Conservation (phyloP, 1,284 basidiomycete species). For the Moniliella sp. region DNA sequence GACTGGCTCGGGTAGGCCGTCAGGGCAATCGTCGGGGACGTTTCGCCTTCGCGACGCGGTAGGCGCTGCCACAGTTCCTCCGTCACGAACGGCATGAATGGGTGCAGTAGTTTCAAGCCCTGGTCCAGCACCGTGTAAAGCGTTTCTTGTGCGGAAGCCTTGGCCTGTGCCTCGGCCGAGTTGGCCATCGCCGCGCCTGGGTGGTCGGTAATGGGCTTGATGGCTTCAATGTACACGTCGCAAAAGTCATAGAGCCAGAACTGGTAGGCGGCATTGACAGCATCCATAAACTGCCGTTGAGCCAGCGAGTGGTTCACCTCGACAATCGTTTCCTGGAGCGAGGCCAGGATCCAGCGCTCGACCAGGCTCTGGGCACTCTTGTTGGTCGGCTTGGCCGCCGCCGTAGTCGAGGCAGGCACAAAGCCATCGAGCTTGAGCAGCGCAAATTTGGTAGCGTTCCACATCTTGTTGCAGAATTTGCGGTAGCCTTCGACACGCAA, state of each 20-base stretch:
- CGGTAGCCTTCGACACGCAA: conserved; percentile 92
- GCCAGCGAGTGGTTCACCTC: conserved; percentile 57
- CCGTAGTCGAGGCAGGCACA: conserved; percentile 15
- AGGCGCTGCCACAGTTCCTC: conserved; percentile 96
- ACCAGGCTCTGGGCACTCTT: conserved; percentile 74
- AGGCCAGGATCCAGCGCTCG: conserved; percentile 86
- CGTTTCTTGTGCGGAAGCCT: conserved; percentile 75
- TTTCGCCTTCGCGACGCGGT: conserved; percentile 59
- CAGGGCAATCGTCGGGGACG: conserved; percentile 69
- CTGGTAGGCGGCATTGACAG: conserved; percentile 63
- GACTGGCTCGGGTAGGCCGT: conserved; percentile 52
- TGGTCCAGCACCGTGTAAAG: conserved; percentile 81
- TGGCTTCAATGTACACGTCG: conserved; percentile 82
- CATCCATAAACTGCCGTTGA: conserved; percentile 75
- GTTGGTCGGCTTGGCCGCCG: conserved; percentile 49
- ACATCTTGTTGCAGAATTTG: conserved; percentile 97
- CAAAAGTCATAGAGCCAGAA: conserved; percentile 98
- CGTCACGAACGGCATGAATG: conserved; percentile 97
- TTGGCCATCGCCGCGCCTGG: no score
- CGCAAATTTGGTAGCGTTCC: conserved; percentile 96
- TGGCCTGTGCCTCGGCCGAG: conserved; percentile 50
- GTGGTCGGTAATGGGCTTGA: conserved; percentile 66
- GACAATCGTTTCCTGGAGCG: conserved; percentile 58
- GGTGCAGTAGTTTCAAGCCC: conserved; percentile 72
- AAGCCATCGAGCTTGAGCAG: conserved; percentile 30